Percentiles rank a stretch among this genome's conserved stretches.
phyloP scores from a whole-genome alignment of 1,284 basidiomycete species.

The Flammula alnicola region DNA sequence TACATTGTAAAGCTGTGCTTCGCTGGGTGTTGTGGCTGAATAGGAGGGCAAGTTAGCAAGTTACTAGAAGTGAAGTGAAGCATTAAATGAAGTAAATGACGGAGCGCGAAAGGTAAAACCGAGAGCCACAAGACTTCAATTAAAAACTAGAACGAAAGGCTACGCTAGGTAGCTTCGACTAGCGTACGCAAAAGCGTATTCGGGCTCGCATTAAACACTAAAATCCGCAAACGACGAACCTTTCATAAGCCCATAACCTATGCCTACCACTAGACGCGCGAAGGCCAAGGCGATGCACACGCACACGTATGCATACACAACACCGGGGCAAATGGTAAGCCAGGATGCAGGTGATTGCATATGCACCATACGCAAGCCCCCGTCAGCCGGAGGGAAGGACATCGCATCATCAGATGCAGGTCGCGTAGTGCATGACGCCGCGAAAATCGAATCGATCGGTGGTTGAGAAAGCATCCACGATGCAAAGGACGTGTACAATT shows the following conservation, averaged over 20 bases:
- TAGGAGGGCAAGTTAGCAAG: conserved; percentile 4
- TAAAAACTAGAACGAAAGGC: too few relatives aligned
- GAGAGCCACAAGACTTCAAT: not conserved
- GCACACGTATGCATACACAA: too few relatives aligned
- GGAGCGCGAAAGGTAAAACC: not conserved
- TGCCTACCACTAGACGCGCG: conserved; percentile 52
- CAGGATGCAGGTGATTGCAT: not conserved
- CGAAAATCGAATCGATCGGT: too few relatives aligned
- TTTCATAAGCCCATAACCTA: conserved; percentile 69
- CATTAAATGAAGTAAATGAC: too few relatives aligned
- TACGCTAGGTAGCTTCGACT: not conserved
- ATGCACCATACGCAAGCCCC: too few relatives aligned
- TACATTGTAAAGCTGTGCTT: conserved; percentile 63
- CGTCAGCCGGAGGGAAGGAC: too few relatives aligned
- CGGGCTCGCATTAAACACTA: not conserved
- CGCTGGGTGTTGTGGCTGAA: conserved; percentile 64
- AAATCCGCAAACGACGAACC: conserved; percentile 46
- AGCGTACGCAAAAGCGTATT: not conserved
- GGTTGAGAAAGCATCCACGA: too few relatives aligned
- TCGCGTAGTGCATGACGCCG: too few relatives aligned
- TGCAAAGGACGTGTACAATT: too few relatives aligned
- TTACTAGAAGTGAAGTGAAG: too few relatives aligned
- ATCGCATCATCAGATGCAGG: too few relatives aligned
- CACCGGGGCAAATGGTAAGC: too few relatives aligned
- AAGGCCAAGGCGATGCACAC: conserved; percentile 5